These are phyloP conservation scores for Clitopilus hobsonii DNA, from an alignment of 768 basidiomycete genomes.

Conservation along the genomic window DNA sequence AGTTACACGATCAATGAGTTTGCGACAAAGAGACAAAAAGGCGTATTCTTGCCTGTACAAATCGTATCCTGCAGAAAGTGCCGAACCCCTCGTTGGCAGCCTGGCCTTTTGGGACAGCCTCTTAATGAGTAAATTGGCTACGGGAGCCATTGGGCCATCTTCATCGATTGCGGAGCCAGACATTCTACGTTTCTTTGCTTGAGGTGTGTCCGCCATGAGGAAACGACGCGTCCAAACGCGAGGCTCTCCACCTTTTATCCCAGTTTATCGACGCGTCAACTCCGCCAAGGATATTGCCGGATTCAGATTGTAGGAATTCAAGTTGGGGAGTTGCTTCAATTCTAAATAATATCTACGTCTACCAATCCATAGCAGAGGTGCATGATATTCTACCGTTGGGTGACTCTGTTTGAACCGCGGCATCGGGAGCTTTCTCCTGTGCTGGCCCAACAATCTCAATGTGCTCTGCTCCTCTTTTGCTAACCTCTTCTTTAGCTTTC, in stretches of 20 bases:
- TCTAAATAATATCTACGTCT: neutral
- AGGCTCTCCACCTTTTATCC: slow-evolving; percentile 9
- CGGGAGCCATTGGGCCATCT: slow-evolving; percentile 28
- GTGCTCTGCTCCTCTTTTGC: neutral
- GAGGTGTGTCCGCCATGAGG: slow-evolving; percentile 28
- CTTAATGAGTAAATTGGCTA: slow-evolving; percentile 71
- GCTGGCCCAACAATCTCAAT: slow-evolving; percentile 2
- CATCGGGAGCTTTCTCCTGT: neutral
- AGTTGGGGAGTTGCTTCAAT: too few species aligned
- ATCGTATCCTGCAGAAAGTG: slow-evolving; percentile 91
- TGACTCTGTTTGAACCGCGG: neutral
- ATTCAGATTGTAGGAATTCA: neutral
- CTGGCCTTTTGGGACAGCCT: slow-evolving; percentile 77
- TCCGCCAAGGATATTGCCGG: slow-evolving; percentile 19
- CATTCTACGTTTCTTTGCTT: slow-evolving; percentile 59
- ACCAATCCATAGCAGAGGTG: neutral
- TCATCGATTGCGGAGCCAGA: slow-evolving; percentile 25
- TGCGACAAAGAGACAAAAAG: neutral
- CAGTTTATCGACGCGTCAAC: slow-evolving; percentile 22
- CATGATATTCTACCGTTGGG: neutral
- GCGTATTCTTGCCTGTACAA: slow-evolving; percentile 67
- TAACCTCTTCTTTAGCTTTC: neutral
- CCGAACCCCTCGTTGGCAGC: slow-evolving; percentile 82
- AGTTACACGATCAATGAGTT: slow-evolving; percentile 1
- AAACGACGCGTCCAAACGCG: slow-evolving; percentile 25